Conservation (phyloP, 148 eudicot genomes). For the Persicaria tinctoria region DNA sequence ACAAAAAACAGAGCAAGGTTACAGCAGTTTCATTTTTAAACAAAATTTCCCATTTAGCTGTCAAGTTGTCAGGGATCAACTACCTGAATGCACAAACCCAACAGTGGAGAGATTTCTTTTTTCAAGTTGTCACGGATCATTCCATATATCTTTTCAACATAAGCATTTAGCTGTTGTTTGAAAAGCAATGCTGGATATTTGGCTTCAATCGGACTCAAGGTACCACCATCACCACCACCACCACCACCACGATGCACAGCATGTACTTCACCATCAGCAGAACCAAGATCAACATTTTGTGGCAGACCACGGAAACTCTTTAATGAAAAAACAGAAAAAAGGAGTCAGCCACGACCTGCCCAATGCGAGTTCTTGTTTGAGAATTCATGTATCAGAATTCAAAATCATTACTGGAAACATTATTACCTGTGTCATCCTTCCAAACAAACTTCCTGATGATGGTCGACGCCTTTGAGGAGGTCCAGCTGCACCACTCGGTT, state of each 20-base stretch:
- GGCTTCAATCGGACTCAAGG: slow-evolving; percentile 66
- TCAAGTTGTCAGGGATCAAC: not conserved
- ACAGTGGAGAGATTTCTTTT: slow-evolving; percentile 75
- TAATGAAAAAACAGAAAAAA: slow-evolving; percentile 5
- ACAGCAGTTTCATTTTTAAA: not conserved
- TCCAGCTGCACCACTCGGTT: slow-evolving; percentile 57
- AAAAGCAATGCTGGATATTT: slow-evolving; percentile 86
- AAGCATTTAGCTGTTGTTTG: slow-evolving; percentile 83
- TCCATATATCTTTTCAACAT: slow-evolving; percentile 90
- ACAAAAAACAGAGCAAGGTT: not conserved
- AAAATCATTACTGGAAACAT: not conserved
- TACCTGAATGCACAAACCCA: slow-evolving; percentile 91
- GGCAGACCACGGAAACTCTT: slow-evolving; percentile 89
- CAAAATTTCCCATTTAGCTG: not conserved
- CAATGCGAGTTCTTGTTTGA: not conserved
- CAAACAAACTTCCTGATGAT: slow-evolving; percentile 57
- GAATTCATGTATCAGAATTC: not conserved
- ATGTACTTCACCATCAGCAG: slow-evolving; percentile 34
- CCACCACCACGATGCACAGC: not conserved
- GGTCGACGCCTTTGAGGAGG: slow-evolving; percentile 51
- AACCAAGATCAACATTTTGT: slow-evolving; percentile 45
- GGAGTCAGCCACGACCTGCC: not conserved
- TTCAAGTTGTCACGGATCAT: slow-evolving; percentile 86
- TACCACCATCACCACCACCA: slow-evolving; percentile 30
- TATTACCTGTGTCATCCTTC: slow-evolving; percentile 73